Base-by-base conservation (phyloP, 371 early-diverging fungal species). In the Zychaea mexicana region DNA sequence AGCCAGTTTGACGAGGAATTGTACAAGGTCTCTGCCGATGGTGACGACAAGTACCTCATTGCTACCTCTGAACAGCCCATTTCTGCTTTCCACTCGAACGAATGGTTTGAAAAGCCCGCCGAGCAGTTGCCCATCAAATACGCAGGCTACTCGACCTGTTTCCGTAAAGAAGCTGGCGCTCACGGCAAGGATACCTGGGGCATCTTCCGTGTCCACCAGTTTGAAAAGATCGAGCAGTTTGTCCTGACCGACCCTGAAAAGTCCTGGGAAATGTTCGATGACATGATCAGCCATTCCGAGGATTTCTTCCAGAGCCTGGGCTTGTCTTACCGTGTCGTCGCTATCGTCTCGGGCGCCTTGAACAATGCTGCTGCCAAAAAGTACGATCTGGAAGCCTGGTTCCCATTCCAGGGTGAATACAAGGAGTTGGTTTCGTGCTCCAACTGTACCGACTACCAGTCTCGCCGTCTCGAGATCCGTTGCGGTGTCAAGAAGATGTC, bases 191-290 rank as follows among this genome's bases (percentile, higher is more conserved):
- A 99, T 79, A 99, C 97, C 62, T 93, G 96, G 96, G 99, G 99
- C 62, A 93, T 99, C 66, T 99, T 99, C 92, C 91, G 99, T 65
- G 98, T 99, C 46, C 99, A 99, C 79, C 99, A 99, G 88, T 99
- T 99, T 78, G 99, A 99, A 81, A 99, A 99, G 90, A 88, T 99
- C 60, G 99, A 99, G 85, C 99, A 99, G 85, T 99, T 99, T 82
- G 93, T 96, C 39, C 78, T 99, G 72, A 93, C 96, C 26, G 93
- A 94, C 63, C 99, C 99, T 38, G 97, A 96, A 65, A 96, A 98
- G 86, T 93, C 94, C 38, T 96, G 97, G 95, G 96, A 94, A 67
- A 93, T 95, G 94, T 97, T 97, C 82, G 93, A 98, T 67, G 92
- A 95, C 66, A 99, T 99, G 99, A 92, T 99, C 59, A 75, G 71